These are phyloP conservation scores for Leptodontidium sp. DNA, from an alignment of 2,329 filamentous ascomycete species.

Conservation along the genomic window DNA sequence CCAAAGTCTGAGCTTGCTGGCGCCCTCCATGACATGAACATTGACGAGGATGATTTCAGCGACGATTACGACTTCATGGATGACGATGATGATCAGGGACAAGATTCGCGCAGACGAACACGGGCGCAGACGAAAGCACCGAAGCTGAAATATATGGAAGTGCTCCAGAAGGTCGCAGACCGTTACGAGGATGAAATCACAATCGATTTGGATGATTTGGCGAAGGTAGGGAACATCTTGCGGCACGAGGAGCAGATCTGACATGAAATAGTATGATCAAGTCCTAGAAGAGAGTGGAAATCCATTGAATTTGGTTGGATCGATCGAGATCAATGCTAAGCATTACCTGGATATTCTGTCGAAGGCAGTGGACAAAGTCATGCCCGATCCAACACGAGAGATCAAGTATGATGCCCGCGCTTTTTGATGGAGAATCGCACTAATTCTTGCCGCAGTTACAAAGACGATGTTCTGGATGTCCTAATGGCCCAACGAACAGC, in stretches of 20 bases:
- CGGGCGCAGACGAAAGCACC: slow-evolving; percentile 61
- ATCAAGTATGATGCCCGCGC: slow-evolving; percentile 65
- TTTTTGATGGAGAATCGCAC: slow-evolving; percentile 28
- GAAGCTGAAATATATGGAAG: slow-evolving; percentile 86
- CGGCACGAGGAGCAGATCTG: slow-evolving; percentile 55
- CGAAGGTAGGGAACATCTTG: slow-evolving; percentile 59
- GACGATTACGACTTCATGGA: slow-evolving; percentile 96
- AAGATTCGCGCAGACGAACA: slow-evolving; percentile 54
- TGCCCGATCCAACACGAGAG: slow-evolving; percentile 81
- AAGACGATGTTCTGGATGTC: slow-evolving; percentile 96
- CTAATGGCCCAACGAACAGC: slow-evolving; percentile 91
- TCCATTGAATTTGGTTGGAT: slow-evolving; percentile 75
- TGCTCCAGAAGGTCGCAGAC: slow-evolving; percentile 88
- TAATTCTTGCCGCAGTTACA: slow-evolving; percentile 71
- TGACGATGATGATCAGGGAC: slow-evolving; percentile 68
- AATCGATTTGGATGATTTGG: slow-evolving; percentile 89
- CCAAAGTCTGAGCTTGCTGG: slow-evolving; percentile 77
- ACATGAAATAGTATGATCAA: slow-evolving; percentile 69
- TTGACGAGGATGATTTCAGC: slow-evolving; percentile 85
- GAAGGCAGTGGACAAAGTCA: slow-evolving; percentile 83
- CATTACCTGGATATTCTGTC: slow-evolving; percentile 95
- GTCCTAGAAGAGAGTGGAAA: slow-evolving; percentile 66
- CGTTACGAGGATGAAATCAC: slow-evolving; percentile 78
- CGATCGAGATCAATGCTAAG: slow-evolving; percentile 88
- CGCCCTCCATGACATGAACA: slow-evolving; percentile 83